Base-by-base conservation (phyloP, 2,329 filamentous ascomycete genomes). In the Cercospora brassicicola region DNA sequence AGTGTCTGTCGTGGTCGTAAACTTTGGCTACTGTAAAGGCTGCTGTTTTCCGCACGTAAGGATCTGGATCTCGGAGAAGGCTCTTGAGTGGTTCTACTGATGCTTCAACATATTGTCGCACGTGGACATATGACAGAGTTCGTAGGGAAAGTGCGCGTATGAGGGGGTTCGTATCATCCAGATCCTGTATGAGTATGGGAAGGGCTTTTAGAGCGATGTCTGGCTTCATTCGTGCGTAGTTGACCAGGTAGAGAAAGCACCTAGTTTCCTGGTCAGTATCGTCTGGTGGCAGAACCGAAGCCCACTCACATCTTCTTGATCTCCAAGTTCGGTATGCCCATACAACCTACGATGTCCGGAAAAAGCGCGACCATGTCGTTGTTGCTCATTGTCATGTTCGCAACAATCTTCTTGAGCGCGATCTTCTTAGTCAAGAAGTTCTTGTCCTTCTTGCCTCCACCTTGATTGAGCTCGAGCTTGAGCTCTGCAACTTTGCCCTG, bases 351-450 rank as follows among this genome's bases (percentile, higher is more conserved):
- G 68, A 99, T 91, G 78, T 99, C 95, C 18, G 94, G 93, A 75
- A 99, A 99, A 62, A 99, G 85, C 45, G 93, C 93, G 65, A 98
- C 91, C 95, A 99, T 99, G 81, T 99, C 95, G 78, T 98, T 99
- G 83, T 99, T 99, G 87, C 94, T 98, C 95, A 99, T 99, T 72
- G 95, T 99, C 95, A 99, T 99, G 80, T 99, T 99, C 79, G 95
- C 95, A 75, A 99, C 95, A 74, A 99, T 98, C 86, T 97, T 97
- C 87, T 99, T 99, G 71, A 99, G 86, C 10, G 95, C 94, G 78
- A 97, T 96, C 87, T 98, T 98, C 86, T 98, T 99, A 73, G 89
- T 89, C 55, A 90, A 87, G 82, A 93, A 91, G 82, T 96, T 97
- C 87, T 97, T 98, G 84, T 99, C 95, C 84, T 98, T 99, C 85